Evolutionary conservation across 768 basidiomycete genomes (phyloP).

Genomic region (Pisolithus sp.): DNA sequence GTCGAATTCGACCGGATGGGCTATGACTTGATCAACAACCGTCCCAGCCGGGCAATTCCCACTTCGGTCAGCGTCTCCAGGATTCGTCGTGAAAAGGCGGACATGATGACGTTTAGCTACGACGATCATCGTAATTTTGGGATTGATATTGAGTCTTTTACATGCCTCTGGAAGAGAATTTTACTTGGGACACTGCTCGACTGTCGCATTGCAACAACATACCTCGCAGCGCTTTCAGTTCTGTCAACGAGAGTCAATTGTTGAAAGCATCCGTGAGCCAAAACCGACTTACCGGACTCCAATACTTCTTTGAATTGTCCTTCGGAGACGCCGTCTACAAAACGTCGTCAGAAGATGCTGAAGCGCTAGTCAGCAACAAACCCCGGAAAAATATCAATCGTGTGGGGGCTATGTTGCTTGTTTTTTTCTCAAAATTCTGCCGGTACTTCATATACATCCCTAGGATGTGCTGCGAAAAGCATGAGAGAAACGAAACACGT

Average conservation of each 20-base stretch:
- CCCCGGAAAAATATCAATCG: constrained; percentile 75
- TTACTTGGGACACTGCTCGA: neutral
- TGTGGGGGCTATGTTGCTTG: constrained; percentile 42
- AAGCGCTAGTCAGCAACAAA: constrained; percentile 18
- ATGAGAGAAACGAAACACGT: constrained; percentile 8
- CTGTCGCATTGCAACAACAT: constrained; percentile 2
- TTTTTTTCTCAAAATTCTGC: constrained; percentile 44
- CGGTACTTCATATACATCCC: constrained; percentile 55
- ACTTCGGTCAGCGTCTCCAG: constrained; percentile 50
- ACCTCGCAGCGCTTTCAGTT: constrained; percentile 59
- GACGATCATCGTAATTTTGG: constrained; percentile 68
- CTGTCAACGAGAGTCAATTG: constrained; percentile 25
- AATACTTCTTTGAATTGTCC: constrained; percentile 46
- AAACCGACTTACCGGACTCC: constrained; percentile 40
- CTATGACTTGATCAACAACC: constrained; percentile 65
- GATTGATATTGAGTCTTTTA: constrained; percentile 45
- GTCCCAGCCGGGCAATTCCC: constrained; percentile 76
- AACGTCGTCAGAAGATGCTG: constrained; percentile 1
- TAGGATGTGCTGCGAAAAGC: constrained; percentile 41
- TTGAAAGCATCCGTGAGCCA: neutral
- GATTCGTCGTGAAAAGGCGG: constrained; percentile 46
- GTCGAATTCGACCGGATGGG: constrained; percentile 68
- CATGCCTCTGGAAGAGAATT: constrained; percentile 50
- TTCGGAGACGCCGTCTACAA: constrained; percentile 48
- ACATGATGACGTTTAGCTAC: constrained; percentile 59